Evolutionary conservation across 1,284 basidiomycete species (phyloP).

Genomic region (Trichosporon faecale): DNA sequence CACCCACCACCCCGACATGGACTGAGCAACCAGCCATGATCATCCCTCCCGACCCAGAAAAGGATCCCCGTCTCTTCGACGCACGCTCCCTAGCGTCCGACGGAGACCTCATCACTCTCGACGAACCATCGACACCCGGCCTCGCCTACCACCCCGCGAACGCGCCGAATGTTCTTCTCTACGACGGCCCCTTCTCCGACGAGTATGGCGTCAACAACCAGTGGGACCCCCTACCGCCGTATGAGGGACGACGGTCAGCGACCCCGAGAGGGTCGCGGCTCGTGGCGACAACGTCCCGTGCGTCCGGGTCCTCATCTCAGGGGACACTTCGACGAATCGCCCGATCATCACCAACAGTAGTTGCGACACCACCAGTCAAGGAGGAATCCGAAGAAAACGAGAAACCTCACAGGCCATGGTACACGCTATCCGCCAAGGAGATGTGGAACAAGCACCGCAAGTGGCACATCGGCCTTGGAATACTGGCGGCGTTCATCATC

Average conservation of each 20-base stretch:
- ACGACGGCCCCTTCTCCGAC: constrained; percentile 24
- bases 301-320: not conserved
- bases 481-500: constrained; percentile 30
- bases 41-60: constrained; percentile 52
- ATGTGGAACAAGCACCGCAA: constrained; percentile 34
- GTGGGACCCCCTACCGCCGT: constrained; percentile 43
- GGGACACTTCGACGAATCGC: constrained; percentile 14
- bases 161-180: constrained; percentile 16
- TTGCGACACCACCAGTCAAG: not conserved
- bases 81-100: constrained; percentile 19
- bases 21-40: constrained; percentile 39
- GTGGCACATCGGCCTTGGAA: constrained; percentile 32
- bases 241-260: constrained; percentile 26
- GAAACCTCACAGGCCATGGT: not conserved
- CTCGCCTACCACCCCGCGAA: constrained; percentile 20
- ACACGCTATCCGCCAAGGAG: not conserved
- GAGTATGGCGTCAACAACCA: constrained; percentile 24
- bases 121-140: constrained; percentile 20
- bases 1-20: constrained; percentile 6
- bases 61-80: constrained; percentile 45
- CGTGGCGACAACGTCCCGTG: constrained; percentile 1
- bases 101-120: constrained; percentile 13
- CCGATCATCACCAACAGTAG: constrained; percentile 13
- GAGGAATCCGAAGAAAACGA: not conserved
- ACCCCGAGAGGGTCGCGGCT: constrained; percentile 8